phyloP scores from a whole-genome alignment of 768 basidiomycete species.

The Russula sp. region DNA sequence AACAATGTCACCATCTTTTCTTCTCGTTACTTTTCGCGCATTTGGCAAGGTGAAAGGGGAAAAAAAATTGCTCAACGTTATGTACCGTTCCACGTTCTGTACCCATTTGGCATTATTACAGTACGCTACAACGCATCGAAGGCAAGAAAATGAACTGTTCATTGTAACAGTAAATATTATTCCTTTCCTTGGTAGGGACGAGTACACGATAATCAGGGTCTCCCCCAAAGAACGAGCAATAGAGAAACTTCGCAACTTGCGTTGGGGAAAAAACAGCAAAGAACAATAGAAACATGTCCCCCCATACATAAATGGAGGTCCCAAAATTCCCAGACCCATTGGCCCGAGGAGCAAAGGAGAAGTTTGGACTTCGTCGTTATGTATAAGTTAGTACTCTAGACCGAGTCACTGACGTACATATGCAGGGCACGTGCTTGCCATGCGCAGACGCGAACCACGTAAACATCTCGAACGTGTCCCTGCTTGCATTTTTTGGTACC shows the following conservation, averaged over 20 bases:
- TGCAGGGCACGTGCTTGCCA: constrained; percentile 5
- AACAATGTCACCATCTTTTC: neutral
- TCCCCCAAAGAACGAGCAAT: neutral
- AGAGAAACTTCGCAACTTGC: neutral
- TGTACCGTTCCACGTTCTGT: constrained; percentile 4
- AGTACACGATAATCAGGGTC: neutral
- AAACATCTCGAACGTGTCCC: neutral
- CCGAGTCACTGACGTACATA: neutral
- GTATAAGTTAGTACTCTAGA: neutral
- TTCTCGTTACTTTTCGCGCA: neutral
- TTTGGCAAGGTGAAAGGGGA: neutral
- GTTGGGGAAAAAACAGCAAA: neutral
- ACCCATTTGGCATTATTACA: constrained; percentile 21
- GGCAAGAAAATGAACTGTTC: neutral
- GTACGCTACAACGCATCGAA: neutral
- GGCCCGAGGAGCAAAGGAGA: constrained; percentile 11
- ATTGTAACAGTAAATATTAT: neutral
- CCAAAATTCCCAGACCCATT: neutral
- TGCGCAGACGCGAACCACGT: neutral
- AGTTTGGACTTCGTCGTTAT: constrained; percentile 12
- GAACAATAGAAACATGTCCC: neutral
- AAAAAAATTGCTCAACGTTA: neutral
- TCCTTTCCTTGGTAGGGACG: neutral
- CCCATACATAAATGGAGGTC: neutral
- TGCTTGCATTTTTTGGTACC: neutral